Conservation (phyloP, 2,329 filamentous ascomycete species). For the Magnaporthales sp. region DNA sequence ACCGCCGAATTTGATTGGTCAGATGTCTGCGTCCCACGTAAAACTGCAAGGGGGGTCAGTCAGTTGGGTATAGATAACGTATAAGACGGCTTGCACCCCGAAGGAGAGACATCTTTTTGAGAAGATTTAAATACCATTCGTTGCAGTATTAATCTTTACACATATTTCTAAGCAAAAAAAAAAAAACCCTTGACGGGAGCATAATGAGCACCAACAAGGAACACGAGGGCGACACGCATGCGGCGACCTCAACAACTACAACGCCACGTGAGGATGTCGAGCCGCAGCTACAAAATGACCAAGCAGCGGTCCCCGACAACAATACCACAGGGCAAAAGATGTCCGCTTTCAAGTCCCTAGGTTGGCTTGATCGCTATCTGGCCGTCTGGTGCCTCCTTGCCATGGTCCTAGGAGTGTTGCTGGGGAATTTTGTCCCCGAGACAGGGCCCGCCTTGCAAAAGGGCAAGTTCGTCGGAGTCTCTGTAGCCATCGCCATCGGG, state of each 20-base stretch:
- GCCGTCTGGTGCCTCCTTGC: constrained; percentile 70
- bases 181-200: neutral
- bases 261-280: neutral
- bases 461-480: constrained; percentile 55
- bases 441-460: constrained; percentile 55
- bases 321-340: constrained; percentile 9
- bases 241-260: neutral
- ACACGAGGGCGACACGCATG: neutral
- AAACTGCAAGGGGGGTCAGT: neutral
- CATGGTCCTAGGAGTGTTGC: constrained; percentile 65
- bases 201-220: neutral
- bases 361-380: constrained; percentile 54
- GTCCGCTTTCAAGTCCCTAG: constrained; percentile 45
- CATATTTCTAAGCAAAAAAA: too few relatives aligned
- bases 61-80: neutral
- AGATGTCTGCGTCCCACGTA: neutral
- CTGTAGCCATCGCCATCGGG: constrained; percentile 54
- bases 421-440: constrained; percentile 65
- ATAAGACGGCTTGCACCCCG: neutral
- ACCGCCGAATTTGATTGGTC: neutral
- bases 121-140: too few relatives aligned
- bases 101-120: neutral
- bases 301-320: neutral
- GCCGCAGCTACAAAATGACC: neutral
- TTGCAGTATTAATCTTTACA: too few relatives aligned